Evolutionary conservation across 805 yeast genomes (phyloP).

Genomic region (Lipomyces spencermartinsiae): DNA sequence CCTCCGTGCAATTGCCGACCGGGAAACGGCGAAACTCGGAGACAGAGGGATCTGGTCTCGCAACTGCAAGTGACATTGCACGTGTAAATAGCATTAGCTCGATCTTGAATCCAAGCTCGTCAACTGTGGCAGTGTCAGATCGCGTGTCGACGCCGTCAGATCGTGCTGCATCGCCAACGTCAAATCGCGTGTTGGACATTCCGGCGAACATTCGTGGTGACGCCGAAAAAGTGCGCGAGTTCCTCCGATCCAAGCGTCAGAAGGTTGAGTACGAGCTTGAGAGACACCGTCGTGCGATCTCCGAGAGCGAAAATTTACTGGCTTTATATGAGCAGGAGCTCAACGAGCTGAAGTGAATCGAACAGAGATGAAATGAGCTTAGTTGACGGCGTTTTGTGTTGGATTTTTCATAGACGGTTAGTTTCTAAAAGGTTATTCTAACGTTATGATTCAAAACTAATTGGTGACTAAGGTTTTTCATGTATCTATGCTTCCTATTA

Average conservation of each 20-base stretch:
- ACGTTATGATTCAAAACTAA: not conserved
- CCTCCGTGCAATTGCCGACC: not conserved
- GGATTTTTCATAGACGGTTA: not conserved
- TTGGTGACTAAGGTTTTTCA: not conserved
- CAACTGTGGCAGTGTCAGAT: constrained; percentile 2
- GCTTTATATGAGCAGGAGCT: constrained; percentile 44
- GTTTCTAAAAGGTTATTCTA: not conserved
- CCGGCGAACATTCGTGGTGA: constrained; percentile 43
- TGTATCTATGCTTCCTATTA: not conserved
- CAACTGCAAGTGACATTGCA: constrained; percentile 10
- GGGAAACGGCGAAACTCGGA: constrained; percentile 13
- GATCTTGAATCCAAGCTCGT: constrained; percentile 31
- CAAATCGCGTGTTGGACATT: constrained; percentile 34
- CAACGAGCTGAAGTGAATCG: constrained; percentile 18
- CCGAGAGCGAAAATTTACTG: constrained; percentile 42
- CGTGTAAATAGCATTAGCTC: constrained; percentile 34
- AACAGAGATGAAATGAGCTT: not conserved
- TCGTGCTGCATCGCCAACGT: constrained; percentile 6
- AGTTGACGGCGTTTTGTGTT: not conserved
- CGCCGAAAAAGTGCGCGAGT: constrained; percentile 43
- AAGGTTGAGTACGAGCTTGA: constrained; percentile 46
- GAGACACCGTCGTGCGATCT: constrained; percentile 41
- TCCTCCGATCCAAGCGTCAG: constrained; percentile 45
- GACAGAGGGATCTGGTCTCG: not conserved
- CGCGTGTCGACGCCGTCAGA: constrained; percentile 6